Conservation (phyloP, 768 basidiomycete genomes). For the Strobilomyces confusus region DNA sequence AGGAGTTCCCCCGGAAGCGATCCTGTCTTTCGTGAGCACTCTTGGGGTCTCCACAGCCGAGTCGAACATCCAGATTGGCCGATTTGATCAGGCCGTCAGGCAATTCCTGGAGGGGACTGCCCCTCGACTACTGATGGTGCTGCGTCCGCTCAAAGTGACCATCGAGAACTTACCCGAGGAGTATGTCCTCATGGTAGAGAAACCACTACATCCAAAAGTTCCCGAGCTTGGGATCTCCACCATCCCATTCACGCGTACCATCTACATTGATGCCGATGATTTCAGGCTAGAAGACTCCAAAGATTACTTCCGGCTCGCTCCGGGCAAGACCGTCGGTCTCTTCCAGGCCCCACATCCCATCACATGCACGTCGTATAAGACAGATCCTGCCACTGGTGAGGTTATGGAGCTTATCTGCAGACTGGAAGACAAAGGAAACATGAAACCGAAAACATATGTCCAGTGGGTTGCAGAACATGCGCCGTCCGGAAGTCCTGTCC, state of each 20-base stretch:
- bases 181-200: conserved; percentile 77
- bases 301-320: conserved; percentile 97
- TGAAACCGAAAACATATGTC: conserved; percentile 91
- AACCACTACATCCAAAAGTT: conserved; percentile 91
- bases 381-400: conserved; percentile 63
- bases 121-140: conserved; percentile 87
- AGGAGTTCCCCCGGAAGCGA: conserved; percentile 95
- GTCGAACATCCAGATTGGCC: conserved; percentile 79
- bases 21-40: conserved; percentile 86
- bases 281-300: conserved; percentile 88
- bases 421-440: conserved; percentile 66
- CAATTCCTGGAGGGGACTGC: conserved; percentile 86
- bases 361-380: conserved; percentile 87
- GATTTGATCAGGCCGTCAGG: conserved; percentile 88
- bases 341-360: conserved; percentile 92
- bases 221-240: conserved; percentile 78
- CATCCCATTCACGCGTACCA: conserved; percentile 80
- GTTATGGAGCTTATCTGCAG: conserved; percentile 77
- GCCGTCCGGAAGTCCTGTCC: conserved; percentile 75
- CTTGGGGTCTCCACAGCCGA: conserved; percentile 89
- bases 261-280: conserved; percentile 93
- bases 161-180: conserved; percentile 90
- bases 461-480: conserved; percentile 94
- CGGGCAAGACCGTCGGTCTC: conserved; percentile 94
- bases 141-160: conserved; percentile 84